Conservation (phyloP, 331 rosid genomes). For the Rosa hybrid region DNA sequence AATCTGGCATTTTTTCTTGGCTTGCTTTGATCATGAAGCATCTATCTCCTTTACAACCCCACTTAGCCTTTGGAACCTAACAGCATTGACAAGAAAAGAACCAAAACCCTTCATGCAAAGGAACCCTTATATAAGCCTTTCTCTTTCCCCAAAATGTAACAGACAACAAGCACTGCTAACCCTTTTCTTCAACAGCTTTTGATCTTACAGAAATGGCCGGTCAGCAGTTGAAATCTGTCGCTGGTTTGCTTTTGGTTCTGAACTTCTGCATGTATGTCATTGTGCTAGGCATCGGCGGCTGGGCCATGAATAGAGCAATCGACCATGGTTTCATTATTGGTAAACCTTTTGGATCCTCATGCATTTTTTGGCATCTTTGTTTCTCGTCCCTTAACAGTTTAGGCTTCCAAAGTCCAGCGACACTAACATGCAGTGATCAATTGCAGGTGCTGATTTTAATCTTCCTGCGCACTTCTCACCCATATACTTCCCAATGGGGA, state of each 20-base stretch:
- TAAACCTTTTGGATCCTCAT: slow-evolving; percentile 8
- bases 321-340: slow-evolving; percentile 83
- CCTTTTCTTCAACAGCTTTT: slow-evolving; percentile 33
- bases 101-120: slow-evolving; percentile 28
- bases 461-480: slow-evolving; percentile 91
- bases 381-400: not conserved
- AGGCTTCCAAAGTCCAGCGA: not conserved
- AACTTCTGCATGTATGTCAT: slow-evolving; percentile 88
- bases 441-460: slow-evolving; percentile 59
- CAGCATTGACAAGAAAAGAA: slow-evolving; percentile 81
- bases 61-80: slow-evolving; percentile 24
- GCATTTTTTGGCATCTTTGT: not conserved
- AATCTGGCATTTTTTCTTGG: slow-evolving; percentile 42
- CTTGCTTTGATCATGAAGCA: slow-evolving; percentile 70
- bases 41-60: slow-evolving; percentile 60
- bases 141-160: not conserved
- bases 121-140: slow-evolving; percentile 33
- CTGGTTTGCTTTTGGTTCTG: slow-evolving; percentile 61
- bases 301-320: slow-evolving; percentile 88
- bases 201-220: slow-evolving; percentile 53
- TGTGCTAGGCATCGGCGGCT: slow-evolving; percentile 74
- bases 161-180: slow-evolving; percentile 12
- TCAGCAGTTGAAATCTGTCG: slow-evolving; percentile 57
- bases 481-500: slow-evolving; percentile 84
- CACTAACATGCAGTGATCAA: not conserved